Base-by-base conservation (phyloP, 2,329 filamentous ascomycete genomes). In the Cladorrhinum sp. region DNA sequence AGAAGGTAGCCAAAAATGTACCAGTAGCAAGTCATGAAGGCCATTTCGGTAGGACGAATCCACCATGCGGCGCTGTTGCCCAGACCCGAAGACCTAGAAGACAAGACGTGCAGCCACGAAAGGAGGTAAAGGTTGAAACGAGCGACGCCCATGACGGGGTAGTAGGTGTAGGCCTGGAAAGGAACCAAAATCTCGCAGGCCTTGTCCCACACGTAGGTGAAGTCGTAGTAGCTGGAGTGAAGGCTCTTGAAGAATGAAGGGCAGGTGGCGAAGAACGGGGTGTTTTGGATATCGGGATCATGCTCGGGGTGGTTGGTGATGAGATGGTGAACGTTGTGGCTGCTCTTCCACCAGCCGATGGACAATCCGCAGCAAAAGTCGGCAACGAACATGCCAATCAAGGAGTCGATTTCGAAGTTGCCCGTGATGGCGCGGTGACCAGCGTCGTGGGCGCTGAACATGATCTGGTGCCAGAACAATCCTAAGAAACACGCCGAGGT, bases 81-180 rank as follows among this genome's bases (percentile, higher is more conserved):
- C 59, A 86, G 86, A 33, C 76, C 78, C 0, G 82, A 80, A 0
- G 82, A 83, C 69, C 78, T 77, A 39, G 76, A 76, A 4, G 81
- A 80, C 28, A 89, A 73, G 9, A 90, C 81, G 70, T 89, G 86
- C 16, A 81, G 74, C 86, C 86, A 89, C 3, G 85, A 87, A 10
- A 90, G 79, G 18, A 86, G 73, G 73, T 90, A 90, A 1, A 91
- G 81, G 70, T 90, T 90, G 82, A 91, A 90, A 62, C 88, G 86
- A 2, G 86, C 88, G 58, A 90, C 77, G 62, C 77, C 78, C 77
- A 91, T 84, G 68, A 88, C 73, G 1, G 86, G 84, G 70, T 90
- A 90, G 76, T 90, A 91, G 0, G 85, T 83, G 73, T 84, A 89
- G 57, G 83, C 76, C 70, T 91, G 88, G 69, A 80, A 84, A 7